phyloP scores from a whole-genome alignment of 306 rosid genomes.

The Rubus idaeus region DNA sequence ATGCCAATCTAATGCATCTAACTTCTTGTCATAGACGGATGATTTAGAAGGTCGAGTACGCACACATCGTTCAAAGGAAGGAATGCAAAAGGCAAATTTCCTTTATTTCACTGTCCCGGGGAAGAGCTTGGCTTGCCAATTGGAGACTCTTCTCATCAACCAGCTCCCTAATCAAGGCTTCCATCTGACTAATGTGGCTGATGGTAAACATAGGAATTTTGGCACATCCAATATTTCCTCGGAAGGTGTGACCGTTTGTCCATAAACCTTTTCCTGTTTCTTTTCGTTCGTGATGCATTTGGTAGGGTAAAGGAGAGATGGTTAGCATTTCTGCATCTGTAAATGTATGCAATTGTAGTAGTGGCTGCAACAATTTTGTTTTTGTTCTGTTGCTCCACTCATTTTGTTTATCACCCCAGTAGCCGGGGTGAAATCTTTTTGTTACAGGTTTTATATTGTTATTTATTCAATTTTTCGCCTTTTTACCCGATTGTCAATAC shows the following conservation, averaged over 20 bases:
- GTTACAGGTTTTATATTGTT: background rate
- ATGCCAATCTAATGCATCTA: background rate
- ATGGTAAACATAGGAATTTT: slow-evolving; percentile 86
- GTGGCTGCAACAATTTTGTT: slow-evolving; percentile 63
- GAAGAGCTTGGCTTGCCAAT: slow-evolving; percentile 86
- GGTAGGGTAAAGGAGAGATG: slow-evolving; percentile 8
- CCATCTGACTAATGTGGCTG: slow-evolving; percentile 62
- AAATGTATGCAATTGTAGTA: slow-evolving; percentile 3
- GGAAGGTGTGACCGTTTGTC: slow-evolving; percentile 37
- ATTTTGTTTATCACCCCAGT: slow-evolving; percentile 11
- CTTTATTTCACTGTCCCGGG: slow-evolving; percentile 70
- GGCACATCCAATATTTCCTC: slow-evolving; percentile 60
- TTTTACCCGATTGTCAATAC: background rate
- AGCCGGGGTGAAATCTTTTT: slow-evolving; percentile 21
- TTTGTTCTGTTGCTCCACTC: slow-evolving; percentile 42
- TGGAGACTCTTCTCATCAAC: slow-evolving; percentile 90
- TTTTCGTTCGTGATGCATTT: slow-evolving; percentile 7
- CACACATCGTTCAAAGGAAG: slow-evolving; percentile 72
- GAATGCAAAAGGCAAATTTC: slow-evolving; percentile 59
- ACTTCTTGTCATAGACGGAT: slow-evolving; percentile 54
- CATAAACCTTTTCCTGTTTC: slow-evolving; percentile 7
- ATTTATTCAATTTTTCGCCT: background rate
- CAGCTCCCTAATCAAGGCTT: slow-evolving; percentile 77
- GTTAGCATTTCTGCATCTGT: slow-evolving; percentile 14
- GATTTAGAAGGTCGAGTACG: slow-evolving; percentile 73